Conservation (phyloP, 2,329 filamentous ascomycete genomes). For the Tolypocladium ovalisporum region DNA sequence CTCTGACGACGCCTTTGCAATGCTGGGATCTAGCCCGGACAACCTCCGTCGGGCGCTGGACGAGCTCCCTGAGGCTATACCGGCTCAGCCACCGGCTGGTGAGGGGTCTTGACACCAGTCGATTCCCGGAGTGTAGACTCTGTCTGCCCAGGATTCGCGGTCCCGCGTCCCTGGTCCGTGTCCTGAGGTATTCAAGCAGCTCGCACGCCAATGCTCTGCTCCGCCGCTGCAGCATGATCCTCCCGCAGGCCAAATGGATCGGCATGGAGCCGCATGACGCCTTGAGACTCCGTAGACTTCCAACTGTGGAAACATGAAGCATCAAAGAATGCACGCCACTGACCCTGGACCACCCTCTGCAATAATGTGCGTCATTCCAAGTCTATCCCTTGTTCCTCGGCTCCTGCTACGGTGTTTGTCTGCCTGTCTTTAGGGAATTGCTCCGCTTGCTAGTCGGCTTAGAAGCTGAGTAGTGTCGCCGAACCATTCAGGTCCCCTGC, state of each 20-base stretch:
- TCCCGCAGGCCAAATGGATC: neutral
- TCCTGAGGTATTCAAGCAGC: neutral
- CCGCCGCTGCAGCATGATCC: neutral
- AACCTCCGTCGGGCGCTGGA: neutral
- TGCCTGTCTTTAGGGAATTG: neutral
- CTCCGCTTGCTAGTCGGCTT: neutral
- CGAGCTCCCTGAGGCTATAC: neutral
- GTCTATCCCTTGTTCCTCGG: neutral
- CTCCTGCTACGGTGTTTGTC: neutral
- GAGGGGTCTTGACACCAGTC: neutral
- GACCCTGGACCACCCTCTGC: neutral
- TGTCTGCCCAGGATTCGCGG: neutral
- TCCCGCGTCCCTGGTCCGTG: neutral
- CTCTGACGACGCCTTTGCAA: neutral
- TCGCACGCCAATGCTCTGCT: neutral
- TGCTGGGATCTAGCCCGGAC: neutral
- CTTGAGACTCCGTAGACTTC: conserved; percentile 4
- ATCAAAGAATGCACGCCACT: neutral
- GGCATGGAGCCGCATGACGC: neutral
- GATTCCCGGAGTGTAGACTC: neutral
- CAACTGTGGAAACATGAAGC: conserved; percentile 1
- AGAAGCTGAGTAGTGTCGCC: neutral
- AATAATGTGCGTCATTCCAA: neutral
- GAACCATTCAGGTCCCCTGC: neutral
- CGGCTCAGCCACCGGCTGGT: neutral